Evolutionary conservation across 768 basidiomycete genomes (phyloP).

Genomic region (Amanita muscaria): DNA sequence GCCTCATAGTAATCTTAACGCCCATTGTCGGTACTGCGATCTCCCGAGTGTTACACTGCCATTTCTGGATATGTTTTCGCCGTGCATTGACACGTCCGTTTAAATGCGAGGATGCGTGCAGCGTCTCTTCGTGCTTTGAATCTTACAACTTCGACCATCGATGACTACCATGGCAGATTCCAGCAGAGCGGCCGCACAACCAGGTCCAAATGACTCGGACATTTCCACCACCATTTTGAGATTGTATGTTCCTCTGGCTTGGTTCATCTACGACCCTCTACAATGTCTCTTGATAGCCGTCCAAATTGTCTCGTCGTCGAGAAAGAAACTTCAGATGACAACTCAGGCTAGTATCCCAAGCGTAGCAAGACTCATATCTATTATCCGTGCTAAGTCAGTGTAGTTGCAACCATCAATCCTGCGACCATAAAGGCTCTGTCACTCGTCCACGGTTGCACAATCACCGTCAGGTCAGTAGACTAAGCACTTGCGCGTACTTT

Average conservation of each 20-base stretch:
- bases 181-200: constrained; percentile 73
- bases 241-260: constrained; percentile 59
- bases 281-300: constrained; percentile 35
- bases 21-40: too few relatives aligned
- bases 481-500: constrained; percentile 4
- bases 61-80: constrained; percentile 26
- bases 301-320: constrained; percentile 98
- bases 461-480: constrained; percentile 70
- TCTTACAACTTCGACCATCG: constrained; percentile 15
- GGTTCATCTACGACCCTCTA: constrained; percentile 8
- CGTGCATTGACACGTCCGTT: constrained; percentile 20
- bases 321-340: constrained; percentile 89
- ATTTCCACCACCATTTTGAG: constrained; percentile 91
- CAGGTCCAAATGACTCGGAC: constrained; percentile 86
- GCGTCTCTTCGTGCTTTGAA: constrained; percentile 26
- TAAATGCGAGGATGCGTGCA: constrained; percentile 28
- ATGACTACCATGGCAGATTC: constrained; percentile 67
- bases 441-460: constrained; percentile 94
- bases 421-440: constrained; percentile 91
- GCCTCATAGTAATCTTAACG: too few relatives aligned
- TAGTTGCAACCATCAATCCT: constrained; percentile 92
- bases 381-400: neutral
- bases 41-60: constrained; percentile 14
- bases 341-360: constrained; percentile 63
- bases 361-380: neutral